These are phyloP conservation scores for Cercospora zeina DNA, from an alignment of 2,329 filamentous ascomycete genomes.

Conservation along the genomic window DNA sequence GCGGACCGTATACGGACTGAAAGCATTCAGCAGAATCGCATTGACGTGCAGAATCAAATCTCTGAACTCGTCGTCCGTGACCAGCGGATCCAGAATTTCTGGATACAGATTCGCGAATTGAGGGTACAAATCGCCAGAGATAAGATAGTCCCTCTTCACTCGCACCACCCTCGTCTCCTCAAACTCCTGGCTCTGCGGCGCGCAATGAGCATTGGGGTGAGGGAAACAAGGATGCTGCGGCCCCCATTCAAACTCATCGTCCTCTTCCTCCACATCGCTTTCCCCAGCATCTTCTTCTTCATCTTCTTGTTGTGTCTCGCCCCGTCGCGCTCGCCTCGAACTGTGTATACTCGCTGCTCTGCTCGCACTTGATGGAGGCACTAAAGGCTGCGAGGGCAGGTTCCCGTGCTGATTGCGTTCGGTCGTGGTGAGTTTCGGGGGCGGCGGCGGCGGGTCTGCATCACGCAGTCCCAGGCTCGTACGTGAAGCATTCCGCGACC, in stretches of 20 bases:
- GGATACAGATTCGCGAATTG: constrained; percentile 95
- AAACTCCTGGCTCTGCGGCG: constrained; percentile 72
- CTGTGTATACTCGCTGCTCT: constrained; percentile 9
- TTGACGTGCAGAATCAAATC: constrained; percentile 80
- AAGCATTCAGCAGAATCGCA: constrained; percentile 70
- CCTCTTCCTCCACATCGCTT: constrained; percentile 43
- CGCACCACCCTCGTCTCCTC: constrained; percentile 83
- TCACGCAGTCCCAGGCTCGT: constrained; percentile 7
- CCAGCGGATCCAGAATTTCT: constrained; percentile 84
- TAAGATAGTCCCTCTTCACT: constrained; percentile 83
- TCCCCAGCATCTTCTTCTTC: constrained; percentile 45
- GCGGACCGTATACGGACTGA: constrained; percentile 72
- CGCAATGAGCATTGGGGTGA: constrained; percentile 88
- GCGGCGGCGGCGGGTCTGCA: constrained; percentile 19
- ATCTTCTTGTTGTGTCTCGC: constrained; percentile 22
- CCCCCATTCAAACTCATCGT: constrained; percentile 79
- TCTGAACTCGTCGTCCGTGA: constrained; percentile 85
- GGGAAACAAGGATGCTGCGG: constrained; percentile 92
- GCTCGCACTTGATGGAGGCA: background rate
- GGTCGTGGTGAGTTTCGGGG: constrained; percentile 4
- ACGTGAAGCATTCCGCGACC: constrained; percentile 6
- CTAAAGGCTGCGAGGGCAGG: constrained; percentile 10
- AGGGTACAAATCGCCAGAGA: constrained; percentile 84
- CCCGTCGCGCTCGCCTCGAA: constrained; percentile 16
- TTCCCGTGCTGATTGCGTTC: constrained; percentile 16